Percentiles rank a stretch among this genome's conserved stretches.
Evolutionary conservation across 495 filamentous ascomycete species (phyloP).

Genomic region (Monascus purpureus): DNA sequence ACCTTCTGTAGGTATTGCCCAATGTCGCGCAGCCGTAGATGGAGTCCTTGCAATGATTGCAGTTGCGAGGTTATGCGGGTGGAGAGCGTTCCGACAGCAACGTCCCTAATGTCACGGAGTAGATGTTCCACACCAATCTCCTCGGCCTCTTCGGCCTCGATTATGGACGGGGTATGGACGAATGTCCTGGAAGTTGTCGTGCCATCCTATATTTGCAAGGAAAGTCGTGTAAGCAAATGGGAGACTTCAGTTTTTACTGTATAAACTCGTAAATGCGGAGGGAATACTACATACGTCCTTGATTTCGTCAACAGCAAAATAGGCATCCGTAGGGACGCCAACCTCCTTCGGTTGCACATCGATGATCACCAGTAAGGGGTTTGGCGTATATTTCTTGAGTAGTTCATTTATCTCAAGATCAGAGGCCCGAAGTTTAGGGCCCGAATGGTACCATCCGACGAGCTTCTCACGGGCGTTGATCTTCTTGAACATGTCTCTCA

Average conservation of each 20-base stretch:
- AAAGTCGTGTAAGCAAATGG: background rate
- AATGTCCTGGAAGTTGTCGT: constrained; percentile 96
- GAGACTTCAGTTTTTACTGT: constrained; percentile 1
- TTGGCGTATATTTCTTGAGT: constrained; percentile 97
- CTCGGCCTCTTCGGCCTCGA: constrained; percentile 97
- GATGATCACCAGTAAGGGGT: constrained; percentile 92
- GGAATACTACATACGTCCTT: constrained; percentile 66
- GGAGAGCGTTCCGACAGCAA: constrained; percentile 94
- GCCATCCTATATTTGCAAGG: constrained; percentile 62
- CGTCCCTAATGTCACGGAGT: constrained; percentile 91
- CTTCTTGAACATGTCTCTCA: constrained; percentile 99
- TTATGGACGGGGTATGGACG: constrained; percentile 97
- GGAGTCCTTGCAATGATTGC: constrained; percentile 91
- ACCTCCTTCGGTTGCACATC: constrained; percentile 98
- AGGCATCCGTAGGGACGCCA: constrained; percentile 94
- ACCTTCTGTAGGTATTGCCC: constrained; percentile 93
- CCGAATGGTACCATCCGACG: constrained; percentile 99
- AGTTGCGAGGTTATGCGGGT: constrained; percentile 96
- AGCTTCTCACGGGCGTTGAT: constrained; percentile 98
- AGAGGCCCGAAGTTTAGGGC: constrained; percentile 89
- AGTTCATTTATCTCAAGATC: constrained; percentile 99
- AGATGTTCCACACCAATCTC: constrained; percentile 98
- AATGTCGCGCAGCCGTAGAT: constrained; percentile 90
- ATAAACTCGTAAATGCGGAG: background rate
- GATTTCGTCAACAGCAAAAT: constrained; percentile 99